Evolutionary conservation across 2,329 filamentous ascomycete species (phyloP).

Genomic region (Xylariaceae sp.): DNA sequence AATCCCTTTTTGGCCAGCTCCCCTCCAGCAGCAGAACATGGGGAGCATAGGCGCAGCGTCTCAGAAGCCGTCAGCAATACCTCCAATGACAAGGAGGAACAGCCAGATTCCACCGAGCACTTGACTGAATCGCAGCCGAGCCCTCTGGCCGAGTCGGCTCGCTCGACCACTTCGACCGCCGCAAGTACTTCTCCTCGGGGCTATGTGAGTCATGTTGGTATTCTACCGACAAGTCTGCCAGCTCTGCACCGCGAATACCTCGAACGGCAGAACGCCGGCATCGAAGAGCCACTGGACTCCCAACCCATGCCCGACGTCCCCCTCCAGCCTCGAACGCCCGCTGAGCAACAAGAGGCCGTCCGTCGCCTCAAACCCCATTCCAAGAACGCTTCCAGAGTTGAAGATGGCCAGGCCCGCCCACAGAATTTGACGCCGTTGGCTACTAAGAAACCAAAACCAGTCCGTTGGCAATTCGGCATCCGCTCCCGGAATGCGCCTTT

Average conservation of each 20-base stretch:
- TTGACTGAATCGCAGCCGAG: constrained; percentile 33
- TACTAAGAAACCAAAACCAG: constrained; percentile 66
- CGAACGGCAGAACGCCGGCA: constrained; percentile 56
- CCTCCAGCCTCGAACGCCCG: constrained; percentile 48
- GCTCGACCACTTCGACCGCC: constrained; percentile 44
- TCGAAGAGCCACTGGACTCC: constrained; percentile 35
- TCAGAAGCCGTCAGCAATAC: constrained; percentile 40
- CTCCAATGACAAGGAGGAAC: constrained; percentile 9
- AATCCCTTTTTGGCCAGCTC: constrained; percentile 36
- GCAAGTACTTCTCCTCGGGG: constrained; percentile 42
- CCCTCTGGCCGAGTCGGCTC: constrained; percentile 46
- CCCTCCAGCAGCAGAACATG: constrained; percentile 39
- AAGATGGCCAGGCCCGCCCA: constrained; percentile 53
- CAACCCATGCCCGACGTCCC: constrained; percentile 42
- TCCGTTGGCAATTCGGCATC: constrained; percentile 97
- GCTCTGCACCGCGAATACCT: constrained; percentile 88
- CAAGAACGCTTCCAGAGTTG: constrained; percentile 59
- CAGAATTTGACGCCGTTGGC: constrained; percentile 58
- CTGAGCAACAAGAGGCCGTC: constrained; percentile 74
- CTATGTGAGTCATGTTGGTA: constrained; percentile 78
- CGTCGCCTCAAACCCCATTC: constrained; percentile 81
- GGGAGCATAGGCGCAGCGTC: constrained; percentile 49
- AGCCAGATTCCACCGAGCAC: constrained; percentile 9
- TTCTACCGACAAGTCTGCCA: constrained; percentile 84
- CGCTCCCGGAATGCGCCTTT: constrained; percentile 88